Conservation (phyloP, 805 yeast genomes). For the Yarrowia bubula region DNA sequence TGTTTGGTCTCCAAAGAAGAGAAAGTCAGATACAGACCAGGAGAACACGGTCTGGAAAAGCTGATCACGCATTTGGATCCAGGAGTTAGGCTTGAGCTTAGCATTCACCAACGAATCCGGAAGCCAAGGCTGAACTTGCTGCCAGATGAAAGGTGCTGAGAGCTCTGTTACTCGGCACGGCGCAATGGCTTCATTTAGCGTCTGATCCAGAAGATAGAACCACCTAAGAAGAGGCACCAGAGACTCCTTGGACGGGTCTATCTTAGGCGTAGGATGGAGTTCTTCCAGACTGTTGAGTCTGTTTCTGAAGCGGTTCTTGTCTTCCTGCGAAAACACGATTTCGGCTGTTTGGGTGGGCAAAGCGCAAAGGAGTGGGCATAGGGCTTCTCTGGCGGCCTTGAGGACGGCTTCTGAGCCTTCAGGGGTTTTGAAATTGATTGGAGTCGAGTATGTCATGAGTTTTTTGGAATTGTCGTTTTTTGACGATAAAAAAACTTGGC, state of each 20-base stretch:
- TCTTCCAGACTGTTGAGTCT: constrained; percentile 2
- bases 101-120: not conserved
- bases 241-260: not conserved
- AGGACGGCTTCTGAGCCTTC: constrained; percentile 1
- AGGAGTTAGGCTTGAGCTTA: not conserved
- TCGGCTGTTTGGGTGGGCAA: not conserved
- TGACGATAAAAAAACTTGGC: not conserved
- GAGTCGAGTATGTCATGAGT: not conserved
- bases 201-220: constrained; percentile 4
- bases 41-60: not conserved
- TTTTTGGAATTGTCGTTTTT: not conserved
- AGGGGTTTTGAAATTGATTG: constrained; percentile 11
- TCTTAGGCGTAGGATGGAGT: not conserved
- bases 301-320: constrained; percentile 1
- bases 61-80: not conserved
- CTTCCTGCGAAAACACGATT: not conserved
- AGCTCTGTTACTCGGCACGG: constrained; percentile 3
- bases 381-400: constrained; percentile 4
- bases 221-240: not conserved
- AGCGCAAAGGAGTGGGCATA: not conserved
- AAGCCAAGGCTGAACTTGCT: constrained; percentile 1
- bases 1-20: not conserved
- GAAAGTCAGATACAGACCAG: not conserved
- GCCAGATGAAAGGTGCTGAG: not conserved
- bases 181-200: not conserved